Conservation (phyloP, 192 early-diverging fungal genomes). For the Cetraspora pellucida region DNA sequence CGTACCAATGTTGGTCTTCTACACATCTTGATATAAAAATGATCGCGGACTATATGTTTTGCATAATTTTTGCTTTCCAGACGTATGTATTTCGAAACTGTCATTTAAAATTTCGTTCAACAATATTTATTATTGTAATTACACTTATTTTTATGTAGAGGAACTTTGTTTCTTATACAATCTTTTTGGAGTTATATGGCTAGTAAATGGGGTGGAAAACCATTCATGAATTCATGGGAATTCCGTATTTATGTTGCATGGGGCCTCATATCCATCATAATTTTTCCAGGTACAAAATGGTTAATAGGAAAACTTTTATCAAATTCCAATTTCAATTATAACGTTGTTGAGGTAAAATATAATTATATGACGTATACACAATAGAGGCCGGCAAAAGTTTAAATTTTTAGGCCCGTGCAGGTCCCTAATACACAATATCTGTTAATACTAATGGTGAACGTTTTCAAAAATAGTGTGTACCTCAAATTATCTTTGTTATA, state of each 20-base stretch:
- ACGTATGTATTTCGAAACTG: constrained; percentile 1
- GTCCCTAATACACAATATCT: too few relatives aligned
- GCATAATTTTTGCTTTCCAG: not conserved
- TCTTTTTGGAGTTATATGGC: constrained; percentile 24
- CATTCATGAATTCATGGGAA: constrained; percentile 14
- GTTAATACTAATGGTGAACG: not conserved
- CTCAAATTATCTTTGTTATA: not conserved
- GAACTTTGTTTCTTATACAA: constrained; percentile 5
- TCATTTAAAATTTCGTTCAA: too few relatives aligned
- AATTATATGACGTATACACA: too few relatives aligned
- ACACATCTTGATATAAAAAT: not conserved
- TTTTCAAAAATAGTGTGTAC: not conserved
- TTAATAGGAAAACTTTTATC: not conserved
- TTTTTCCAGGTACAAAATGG: not conserved
- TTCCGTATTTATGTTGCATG: constrained; percentile 11
- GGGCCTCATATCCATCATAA: not conserved
- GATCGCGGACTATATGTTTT: not conserved
- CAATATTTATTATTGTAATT: too few relatives aligned
- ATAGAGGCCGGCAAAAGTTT: too few relatives aligned
- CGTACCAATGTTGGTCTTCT: not conserved
- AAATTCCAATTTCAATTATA: not conserved
- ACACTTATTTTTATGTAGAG: not conserved
- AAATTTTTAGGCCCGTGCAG: too few relatives aligned
- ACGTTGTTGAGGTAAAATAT: not conserved
- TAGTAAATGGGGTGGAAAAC: not conserved